These are phyloP conservation scores for Mycena kentingensis DNA, from an alignment of 768 basidiomycete species.

Conservation along the genomic window DNA sequence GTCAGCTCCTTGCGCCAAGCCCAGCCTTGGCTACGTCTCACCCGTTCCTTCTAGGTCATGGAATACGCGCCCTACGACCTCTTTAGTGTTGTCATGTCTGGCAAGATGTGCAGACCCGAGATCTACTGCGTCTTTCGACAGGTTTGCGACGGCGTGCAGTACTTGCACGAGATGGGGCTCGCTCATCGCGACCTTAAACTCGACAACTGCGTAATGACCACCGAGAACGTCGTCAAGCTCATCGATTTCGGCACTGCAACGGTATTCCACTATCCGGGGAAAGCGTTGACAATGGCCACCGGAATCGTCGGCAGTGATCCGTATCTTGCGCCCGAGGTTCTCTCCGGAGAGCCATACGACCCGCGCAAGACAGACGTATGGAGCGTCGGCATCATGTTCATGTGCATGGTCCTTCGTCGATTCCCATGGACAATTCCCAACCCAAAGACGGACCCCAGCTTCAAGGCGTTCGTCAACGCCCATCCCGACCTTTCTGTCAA, in stretches of 20 bases:
- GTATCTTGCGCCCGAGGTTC: slow-evolving; percentile 96
- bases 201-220: slow-evolving; percentile 99
- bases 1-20: slow-evolving; percentile 43
- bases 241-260: slow-evolving; percentile 99
- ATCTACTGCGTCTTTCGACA: slow-evolving; percentile 99
- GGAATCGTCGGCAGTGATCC: slow-evolving; percentile 98
- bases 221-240: slow-evolving; percentile 91
- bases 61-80: slow-evolving; percentile 98
- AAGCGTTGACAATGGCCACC: slow-evolving; percentile 73
- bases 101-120: slow-evolving; percentile 97
- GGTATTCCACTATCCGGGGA: slow-evolving; percentile 98
- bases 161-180: slow-evolving; percentile 95
- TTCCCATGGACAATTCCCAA: slow-evolving; percentile 99
- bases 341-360: slow-evolving; percentile 80
- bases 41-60: slow-evolving; percentile 74
- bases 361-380: slow-evolving; percentile 98
- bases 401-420: slow-evolving; percentile 96
- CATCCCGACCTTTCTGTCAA: slow-evolving; percentile 81
- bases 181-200: slow-evolving; percentile 99
- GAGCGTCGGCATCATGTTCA: slow-evolving; percentile 97
- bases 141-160: slow-evolving; percentile 97
- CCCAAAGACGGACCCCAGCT: slow-evolving; percentile 87
- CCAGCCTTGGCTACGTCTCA: slow-evolving; percentile 11
- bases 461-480: slow-evolving; percentile 87
- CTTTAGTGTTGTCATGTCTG: slow-evolving; percentile 99